phyloP scores from a whole-genome alignment of 208 protist species.

The Trypanosoma theileri region DNA sequence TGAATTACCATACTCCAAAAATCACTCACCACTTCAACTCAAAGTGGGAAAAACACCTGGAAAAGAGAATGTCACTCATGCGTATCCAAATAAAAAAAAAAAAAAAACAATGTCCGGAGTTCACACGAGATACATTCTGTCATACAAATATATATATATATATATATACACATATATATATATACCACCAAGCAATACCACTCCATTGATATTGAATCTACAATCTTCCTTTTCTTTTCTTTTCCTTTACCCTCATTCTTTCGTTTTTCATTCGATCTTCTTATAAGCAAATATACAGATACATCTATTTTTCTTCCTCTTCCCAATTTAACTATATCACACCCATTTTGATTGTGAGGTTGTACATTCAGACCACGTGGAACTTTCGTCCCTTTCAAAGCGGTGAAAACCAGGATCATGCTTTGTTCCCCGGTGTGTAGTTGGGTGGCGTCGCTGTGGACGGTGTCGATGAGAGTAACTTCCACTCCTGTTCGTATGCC shows the following conservation, averaged over 20 bases:
- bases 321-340: no score
- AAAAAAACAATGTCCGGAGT: no score
- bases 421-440: neutral
- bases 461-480: neutral
- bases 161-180: conserved; percentile 24
- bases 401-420: neutral
- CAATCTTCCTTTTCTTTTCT: neutral
- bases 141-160: conserved; percentile 25
- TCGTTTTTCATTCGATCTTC: neutral
- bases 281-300: neutral
- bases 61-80: no score
- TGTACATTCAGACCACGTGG: conserved; percentile 8
- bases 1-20: no score
- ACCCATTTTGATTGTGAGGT: neutral
- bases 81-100: no score
- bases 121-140: no score
- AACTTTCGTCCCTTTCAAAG: neutral
- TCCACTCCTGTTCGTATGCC: neutral
- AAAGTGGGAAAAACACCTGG: no score
- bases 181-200: conserved; percentile 5
- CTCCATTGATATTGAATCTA: neutral
- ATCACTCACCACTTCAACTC: no score
- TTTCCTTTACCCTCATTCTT: neutral
- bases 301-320: neutral
- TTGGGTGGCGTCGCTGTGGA: neutral